Evolutionary conservation across 495 filamentous ascomycete species (phyloP).

Genomic region (Letharia lupina): DNA sequence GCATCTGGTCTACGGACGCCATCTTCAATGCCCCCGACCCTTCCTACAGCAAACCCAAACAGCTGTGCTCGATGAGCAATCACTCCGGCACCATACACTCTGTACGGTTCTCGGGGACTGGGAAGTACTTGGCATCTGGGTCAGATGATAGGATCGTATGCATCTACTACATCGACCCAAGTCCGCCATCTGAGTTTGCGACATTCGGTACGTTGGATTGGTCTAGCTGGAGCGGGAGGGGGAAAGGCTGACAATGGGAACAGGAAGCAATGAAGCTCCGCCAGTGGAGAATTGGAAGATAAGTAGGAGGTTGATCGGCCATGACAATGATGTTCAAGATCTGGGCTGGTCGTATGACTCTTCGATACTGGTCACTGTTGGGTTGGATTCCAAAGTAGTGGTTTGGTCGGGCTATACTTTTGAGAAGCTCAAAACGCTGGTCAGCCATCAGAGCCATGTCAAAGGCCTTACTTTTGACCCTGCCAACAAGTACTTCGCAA

Average conservation of each 20-base stretch:
- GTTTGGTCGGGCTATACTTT: constrained; percentile 97
- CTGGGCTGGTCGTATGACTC: constrained; percentile 95
- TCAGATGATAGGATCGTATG: constrained; percentile 98
- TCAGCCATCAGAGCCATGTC: constrained; percentile 90
- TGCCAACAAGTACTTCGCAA: constrained; percentile 98
- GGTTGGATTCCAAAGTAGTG: constrained; percentile 94
- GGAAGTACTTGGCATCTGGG: constrained; percentile 87
- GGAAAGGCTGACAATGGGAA: constrained; percentile 13
- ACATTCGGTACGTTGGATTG: constrained; percentile 59
- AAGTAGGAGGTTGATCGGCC: constrained; percentile 80
- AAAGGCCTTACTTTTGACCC: constrained; percentile 98
- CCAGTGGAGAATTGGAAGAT: constrained; percentile 97
- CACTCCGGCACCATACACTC: constrained; percentile 96
- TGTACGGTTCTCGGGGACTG: constrained; percentile 89
- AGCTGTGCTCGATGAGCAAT: constrained; percentile 95
- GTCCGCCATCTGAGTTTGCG: constrained; percentile 60
- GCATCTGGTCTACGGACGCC: constrained; percentile 94
- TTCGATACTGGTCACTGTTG: constrained; percentile 90
- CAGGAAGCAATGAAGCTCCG: constrained; percentile 82
- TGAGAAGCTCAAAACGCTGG: constrained; percentile 89
- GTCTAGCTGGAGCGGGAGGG: neutral
- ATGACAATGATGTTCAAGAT: constrained; percentile 98
- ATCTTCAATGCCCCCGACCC: constrained; percentile 70
- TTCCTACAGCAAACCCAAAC: constrained; percentile 67
- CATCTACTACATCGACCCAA: constrained; percentile 82